phyloP scores from a whole-genome alignment of 2,329 filamentous ascomycete species.

The Sclerotinia trifoliorum region DNA sequence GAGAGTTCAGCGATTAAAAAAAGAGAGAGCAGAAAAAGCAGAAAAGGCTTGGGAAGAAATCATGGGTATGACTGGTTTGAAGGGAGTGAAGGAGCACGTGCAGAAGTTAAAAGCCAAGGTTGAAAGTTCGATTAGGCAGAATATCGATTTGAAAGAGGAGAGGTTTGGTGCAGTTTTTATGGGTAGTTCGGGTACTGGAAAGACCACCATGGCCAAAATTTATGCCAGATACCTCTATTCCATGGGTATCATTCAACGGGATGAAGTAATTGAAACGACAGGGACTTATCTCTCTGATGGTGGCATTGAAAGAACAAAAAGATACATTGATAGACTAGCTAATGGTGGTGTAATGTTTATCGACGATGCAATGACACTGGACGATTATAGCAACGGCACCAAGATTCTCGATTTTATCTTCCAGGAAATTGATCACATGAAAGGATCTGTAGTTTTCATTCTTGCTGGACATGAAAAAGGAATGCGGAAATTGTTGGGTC shows the following conservation, averaged over 20 bases:
- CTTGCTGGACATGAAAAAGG: slow-evolving; percentile 69
- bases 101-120: slow-evolving; percentile 51
- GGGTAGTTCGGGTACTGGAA: slow-evolving; percentile 59
- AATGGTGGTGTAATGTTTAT: slow-evolving; percentile 73
- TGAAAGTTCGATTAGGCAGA: slow-evolving; percentile 48
- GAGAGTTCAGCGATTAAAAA: neutral
- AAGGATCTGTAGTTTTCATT: slow-evolving; percentile 67
- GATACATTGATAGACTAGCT: slow-evolving; percentile 54
- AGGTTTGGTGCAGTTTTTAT: slow-evolving; percentile 51
- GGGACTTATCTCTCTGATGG: slow-evolving; percentile 62
- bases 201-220: slow-evolving; percentile 68
- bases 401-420: slow-evolving; percentile 67
- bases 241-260: slow-evolving; percentile 59
- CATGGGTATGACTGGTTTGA: slow-evolving; percentile 54
- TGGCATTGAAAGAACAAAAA: slow-evolving; percentile 57
- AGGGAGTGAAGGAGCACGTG: slow-evolving; percentile 53
- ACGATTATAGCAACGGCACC: slow-evolving; percentile 13
- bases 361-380: slow-evolving; percentile 52
- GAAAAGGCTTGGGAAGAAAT: slow-evolving; percentile 49
- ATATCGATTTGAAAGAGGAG: slow-evolving; percentile 46
- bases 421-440: slow-evolving; percentile 67
- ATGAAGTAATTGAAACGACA: slow-evolving; percentile 60
- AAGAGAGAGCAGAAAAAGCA: slow-evolving; percentile 40
- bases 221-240: slow-evolving; percentile 64
- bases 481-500: slow-evolving; percentile 72